Conservation (phyloP, 495 filamentous ascomycete species). For the Daldinia decipiens region DNA sequence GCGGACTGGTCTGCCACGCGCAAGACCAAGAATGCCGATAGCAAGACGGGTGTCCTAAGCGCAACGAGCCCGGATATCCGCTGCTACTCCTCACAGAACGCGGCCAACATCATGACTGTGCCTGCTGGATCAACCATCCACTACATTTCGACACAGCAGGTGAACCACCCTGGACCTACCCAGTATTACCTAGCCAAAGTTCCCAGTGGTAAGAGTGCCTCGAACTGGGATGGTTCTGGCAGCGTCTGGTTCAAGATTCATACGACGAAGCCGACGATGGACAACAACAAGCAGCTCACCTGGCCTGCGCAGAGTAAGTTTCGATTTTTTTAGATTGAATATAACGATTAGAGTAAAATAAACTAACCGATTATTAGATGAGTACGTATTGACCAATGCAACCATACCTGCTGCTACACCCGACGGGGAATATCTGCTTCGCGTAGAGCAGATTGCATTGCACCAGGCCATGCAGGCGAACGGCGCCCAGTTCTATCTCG, state of each 20-base stretch:
- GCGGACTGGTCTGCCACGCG: constrained; percentile 57
- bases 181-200: constrained; percentile 62
- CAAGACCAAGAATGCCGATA: constrained; percentile 54
- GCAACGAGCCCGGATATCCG: constrained; percentile 57
- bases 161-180: constrained; percentile 61
- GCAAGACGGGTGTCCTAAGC: constrained; percentile 54
- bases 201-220: constrained; percentile 52
- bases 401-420: constrained; percentile 58
- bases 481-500: constrained; percentile 63
- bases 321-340: not conserved
- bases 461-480: constrained; percentile 56
- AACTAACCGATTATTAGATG: constrained; percentile 39
- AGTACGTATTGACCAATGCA: constrained; percentile 54
- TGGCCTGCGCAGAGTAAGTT: constrained; percentile 54
- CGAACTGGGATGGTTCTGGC: constrained; percentile 60
- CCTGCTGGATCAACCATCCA: constrained; percentile 58
- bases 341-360: not conserved
- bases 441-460: constrained; percentile 65
- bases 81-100: constrained; percentile 56
- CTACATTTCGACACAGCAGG: constrained; percentile 57
- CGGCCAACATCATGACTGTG: constrained; percentile 52
- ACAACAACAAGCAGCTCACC: constrained; percentile 52
- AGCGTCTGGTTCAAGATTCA: constrained; percentile 64
- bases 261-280: constrained; percentile 53
- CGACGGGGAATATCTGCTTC: constrained; percentile 65